Conservation (phyloP, 805 yeast genomes). For the Crinitomyces ghanaensis region DNA sequence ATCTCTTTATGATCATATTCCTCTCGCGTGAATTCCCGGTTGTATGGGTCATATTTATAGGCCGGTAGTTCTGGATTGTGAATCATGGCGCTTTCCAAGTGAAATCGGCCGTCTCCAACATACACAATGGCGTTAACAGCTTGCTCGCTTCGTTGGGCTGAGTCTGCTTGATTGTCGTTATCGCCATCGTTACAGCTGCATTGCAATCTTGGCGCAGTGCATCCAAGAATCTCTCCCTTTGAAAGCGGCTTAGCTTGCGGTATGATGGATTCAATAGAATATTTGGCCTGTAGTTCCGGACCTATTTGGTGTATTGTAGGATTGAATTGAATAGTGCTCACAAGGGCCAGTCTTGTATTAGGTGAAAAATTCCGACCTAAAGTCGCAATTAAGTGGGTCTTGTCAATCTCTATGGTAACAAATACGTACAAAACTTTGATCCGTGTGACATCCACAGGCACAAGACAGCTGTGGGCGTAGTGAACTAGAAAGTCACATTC, state of each 20-base stretch:
- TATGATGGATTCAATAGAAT: slow-evolving; percentile 51
- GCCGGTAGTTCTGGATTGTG: slow-evolving; percentile 92
- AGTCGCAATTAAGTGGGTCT: slow-evolving; percentile 68
- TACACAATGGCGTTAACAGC: slow-evolving; percentile 71
- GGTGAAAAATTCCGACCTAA: slow-evolving; percentile 52
- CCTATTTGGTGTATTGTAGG: slow-evolving; percentile 79
- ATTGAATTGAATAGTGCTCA: slow-evolving; percentile 95
- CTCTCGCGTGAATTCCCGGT: slow-evolving; percentile 81
- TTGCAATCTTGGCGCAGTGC: too few relatives aligned
- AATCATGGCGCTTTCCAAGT: slow-evolving; percentile 91
- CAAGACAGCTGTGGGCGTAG: slow-evolving; percentile 94
- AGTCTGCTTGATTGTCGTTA: too few relatives aligned
- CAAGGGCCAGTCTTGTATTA: slow-evolving; percentile 65
- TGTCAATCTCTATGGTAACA: slow-evolving; percentile 87
- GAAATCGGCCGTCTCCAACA: slow-evolving; percentile 94
- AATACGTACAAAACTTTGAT: slow-evolving; percentile 91
- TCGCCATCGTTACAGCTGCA: too few relatives aligned
- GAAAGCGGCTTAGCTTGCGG: slow-evolving; percentile 92
- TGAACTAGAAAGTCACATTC: slow-evolving; percentile 93
- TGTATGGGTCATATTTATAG: slow-evolving; percentile 89
- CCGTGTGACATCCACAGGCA: slow-evolving; percentile 83
- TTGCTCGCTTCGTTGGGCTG: slow-evolving; percentile 45
- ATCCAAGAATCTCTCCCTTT: slow-evolving; percentile 92
- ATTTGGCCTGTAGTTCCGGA: slow-evolving; percentile 35
- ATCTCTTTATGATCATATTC: slow-evolving; percentile 78